A percentile compares a stretch with the other conserved stretches of the same genome.
Conservation (phyloP, 2,329 filamentous ascomycete genomes). For the Aspergillus sp. region DNA sequence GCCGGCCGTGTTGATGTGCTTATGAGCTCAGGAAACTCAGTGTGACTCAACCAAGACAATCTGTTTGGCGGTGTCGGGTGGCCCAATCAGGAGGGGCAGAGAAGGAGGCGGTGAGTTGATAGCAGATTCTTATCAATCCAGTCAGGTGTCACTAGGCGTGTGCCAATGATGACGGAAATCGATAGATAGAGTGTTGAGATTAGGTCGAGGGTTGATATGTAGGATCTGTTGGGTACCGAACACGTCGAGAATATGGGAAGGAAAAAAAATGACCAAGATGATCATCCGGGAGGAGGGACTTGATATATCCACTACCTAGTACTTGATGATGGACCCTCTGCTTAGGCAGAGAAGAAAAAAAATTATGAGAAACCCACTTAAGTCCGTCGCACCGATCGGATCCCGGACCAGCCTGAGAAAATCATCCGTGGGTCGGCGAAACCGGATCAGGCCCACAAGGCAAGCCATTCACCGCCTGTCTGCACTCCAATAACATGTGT, state of each 20-base stretch:
- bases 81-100: conserved; percentile 24
- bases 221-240: not conserved
- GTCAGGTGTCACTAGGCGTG: no score
- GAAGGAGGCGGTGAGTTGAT: conserved; percentile 26
- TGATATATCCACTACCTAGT: conserved; percentile 20
- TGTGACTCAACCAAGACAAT: conserved; percentile 31
- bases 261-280: not conserved
- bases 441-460: not conserved
- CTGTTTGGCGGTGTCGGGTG: conserved; percentile 15
- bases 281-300: conserved; percentile 5
- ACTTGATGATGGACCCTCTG: conserved; percentile 6
- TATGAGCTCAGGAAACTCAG: conserved; percentile 25
- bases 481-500: conserved; percentile 4
- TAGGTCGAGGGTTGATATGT: not conserved
- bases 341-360: conserved; percentile 1
- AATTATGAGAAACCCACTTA: not conserved
- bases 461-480: not conserved
- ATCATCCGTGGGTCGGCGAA: conserved; percentile 1
- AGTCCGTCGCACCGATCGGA: conserved; percentile 15
- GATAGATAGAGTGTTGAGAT: not conserved
- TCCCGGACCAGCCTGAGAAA: not conserved
- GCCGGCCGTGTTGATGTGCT: conserved; percentile 18
- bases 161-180: no score
- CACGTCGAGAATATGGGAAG: not conserved
- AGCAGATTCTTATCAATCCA: no score